These are phyloP conservation scores for Cucurbita argyrosperma DNA, from an alignment of 306 rosid species.

Conservation along the genomic window DNA sequence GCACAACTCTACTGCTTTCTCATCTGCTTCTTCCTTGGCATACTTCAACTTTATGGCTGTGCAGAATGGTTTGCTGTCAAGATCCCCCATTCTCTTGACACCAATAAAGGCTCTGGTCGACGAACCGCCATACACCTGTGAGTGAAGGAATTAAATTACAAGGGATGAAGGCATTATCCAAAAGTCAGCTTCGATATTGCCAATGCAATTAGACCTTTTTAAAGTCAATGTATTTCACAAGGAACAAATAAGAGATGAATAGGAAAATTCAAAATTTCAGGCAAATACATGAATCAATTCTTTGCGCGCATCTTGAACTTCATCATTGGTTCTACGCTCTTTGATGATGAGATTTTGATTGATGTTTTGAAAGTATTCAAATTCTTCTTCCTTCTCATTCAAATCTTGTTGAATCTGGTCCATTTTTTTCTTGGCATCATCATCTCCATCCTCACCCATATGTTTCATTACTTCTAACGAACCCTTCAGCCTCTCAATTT, in stretches of 20 bases:
- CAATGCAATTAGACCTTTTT: not conserved
- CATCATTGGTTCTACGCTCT: constrained; percentile 62
- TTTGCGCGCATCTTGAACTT: constrained; percentile 75
- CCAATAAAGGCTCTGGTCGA: constrained; percentile 22
- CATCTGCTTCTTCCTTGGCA: constrained; percentile 14
- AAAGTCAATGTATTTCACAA: not conserved
- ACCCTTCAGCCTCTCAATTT: constrained; percentile 51
- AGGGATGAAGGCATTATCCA: not conserved
- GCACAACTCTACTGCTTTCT: constrained; percentile 26
- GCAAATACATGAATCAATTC: constrained; percentile 38
- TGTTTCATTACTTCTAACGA: constrained; percentile 58
- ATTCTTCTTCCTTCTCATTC: constrained; percentile 50
- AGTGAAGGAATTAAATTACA: constrained; percentile 5
- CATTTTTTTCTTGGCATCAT: constrained; percentile 35
- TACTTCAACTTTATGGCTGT: constrained; percentile 22
- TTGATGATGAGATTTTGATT: constrained; percentile 34
- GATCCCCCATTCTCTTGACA: constrained; percentile 42
- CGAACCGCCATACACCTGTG: constrained; percentile 19
- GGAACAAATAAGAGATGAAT: not conserved
- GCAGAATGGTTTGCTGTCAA: constrained; percentile 36
- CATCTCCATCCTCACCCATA: constrained; percentile 43
- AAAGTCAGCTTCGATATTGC: not conserved
- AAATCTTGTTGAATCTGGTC: constrained; percentile 25
- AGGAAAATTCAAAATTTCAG: not conserved
- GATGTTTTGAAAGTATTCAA: constrained; percentile 21